phyloP scores from a whole-genome alignment of 345 rosid species.

The Salix purpurea region DNA sequence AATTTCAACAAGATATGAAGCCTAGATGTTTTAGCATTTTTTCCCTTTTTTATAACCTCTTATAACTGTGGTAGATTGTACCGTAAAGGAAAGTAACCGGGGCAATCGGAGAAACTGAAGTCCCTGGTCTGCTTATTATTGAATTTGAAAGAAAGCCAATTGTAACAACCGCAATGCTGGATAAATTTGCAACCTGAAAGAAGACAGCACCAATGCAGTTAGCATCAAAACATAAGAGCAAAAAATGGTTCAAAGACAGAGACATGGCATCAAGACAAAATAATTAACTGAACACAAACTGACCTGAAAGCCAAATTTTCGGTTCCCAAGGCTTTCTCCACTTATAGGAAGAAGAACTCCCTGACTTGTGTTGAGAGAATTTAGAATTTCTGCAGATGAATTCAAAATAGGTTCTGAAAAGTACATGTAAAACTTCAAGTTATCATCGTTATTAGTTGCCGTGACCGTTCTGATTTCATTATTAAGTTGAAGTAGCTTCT shows the following conservation, averaged over 20 bases:
- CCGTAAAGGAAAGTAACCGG: constrained; percentile 85
- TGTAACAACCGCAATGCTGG: constrained; percentile 52
- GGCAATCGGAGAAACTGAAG: constrained; percentile 63
- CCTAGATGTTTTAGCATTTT: background rate
- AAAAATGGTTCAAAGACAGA: background rate
- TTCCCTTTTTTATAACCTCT: background rate
- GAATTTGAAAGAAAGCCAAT: constrained; percentile 42
- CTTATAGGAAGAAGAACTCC: constrained; percentile 57
- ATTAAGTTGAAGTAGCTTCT: constrained; percentile 59
- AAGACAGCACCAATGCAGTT: constrained; percentile 7
- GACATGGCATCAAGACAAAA: background rate
- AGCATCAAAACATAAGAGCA: background rate
- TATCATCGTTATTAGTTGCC: constrained; percentile 62
- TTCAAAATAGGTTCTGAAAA: constrained; percentile 76
- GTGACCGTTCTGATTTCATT: constrained; percentile 61
- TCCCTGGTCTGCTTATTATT: constrained; percentile 68
- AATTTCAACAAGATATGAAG: background rate
- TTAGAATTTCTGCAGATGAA: constrained; percentile 57
- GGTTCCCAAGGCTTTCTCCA: constrained; percentile 53
- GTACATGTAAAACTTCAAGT: constrained; percentile 67
- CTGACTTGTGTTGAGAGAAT: constrained; percentile 44
- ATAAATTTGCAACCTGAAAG: constrained; percentile 59
- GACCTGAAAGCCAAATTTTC: constrained; percentile 77
- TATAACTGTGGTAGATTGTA: constrained; percentile 19
- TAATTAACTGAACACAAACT: constrained; percentile 8